These are phyloP conservation scores for Cubamyces lactineus DNA, from an alignment of 768 basidiomycete genomes.

Conservation along the genomic window DNA sequence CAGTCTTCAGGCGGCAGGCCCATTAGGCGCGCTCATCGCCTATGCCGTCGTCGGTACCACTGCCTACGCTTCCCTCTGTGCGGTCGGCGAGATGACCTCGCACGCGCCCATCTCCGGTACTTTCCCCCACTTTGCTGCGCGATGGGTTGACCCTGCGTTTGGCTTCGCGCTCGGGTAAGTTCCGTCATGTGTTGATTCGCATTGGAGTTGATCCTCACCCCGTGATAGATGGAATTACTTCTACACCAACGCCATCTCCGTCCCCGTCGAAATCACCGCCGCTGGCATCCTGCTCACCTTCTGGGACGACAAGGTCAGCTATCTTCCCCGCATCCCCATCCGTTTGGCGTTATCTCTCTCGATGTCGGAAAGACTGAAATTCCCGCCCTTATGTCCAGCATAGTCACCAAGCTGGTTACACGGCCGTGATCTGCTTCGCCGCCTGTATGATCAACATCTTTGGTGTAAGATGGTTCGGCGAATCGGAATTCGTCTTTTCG, in stretches of 20 bases:
- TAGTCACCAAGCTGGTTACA: conserved; percentile 58
- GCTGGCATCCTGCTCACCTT: conserved; percentile 69
- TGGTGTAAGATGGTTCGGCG: conserved; percentile 73
- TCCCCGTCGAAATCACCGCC: conserved; percentile 77
- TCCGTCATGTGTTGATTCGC: background rate
- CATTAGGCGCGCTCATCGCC: conserved; percentile 66
- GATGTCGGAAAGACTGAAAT: background rate
- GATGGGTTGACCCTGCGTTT: conserved; percentile 42
- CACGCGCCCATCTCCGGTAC: conserved; percentile 79
- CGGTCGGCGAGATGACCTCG: conserved; percentile 80
- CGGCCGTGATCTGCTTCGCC: conserved; percentile 58
- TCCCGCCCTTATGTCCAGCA: conserved; percentile 35
- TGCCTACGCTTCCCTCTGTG: conserved; percentile 68
- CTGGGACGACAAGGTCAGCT: conserved; percentile 66
- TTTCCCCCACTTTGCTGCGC: conserved; percentile 66
- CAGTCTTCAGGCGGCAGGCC: conserved; percentile 62
- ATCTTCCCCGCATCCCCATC: background rate
- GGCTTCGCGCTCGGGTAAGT: conserved; percentile 39
- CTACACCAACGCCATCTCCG: conserved; percentile 54
- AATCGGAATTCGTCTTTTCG: conserved; percentile 73
- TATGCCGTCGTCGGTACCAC: conserved; percentile 67
- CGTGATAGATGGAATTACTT: conserved; percentile 37
- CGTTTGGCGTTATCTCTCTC: background rate
- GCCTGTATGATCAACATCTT: conserved; percentile 68
- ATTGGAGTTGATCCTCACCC: background rate